Base-by-base conservation (phyloP, 2,329 filamentous ascomycete genomes). In the Coniochaeta ligniaria region DNA sequence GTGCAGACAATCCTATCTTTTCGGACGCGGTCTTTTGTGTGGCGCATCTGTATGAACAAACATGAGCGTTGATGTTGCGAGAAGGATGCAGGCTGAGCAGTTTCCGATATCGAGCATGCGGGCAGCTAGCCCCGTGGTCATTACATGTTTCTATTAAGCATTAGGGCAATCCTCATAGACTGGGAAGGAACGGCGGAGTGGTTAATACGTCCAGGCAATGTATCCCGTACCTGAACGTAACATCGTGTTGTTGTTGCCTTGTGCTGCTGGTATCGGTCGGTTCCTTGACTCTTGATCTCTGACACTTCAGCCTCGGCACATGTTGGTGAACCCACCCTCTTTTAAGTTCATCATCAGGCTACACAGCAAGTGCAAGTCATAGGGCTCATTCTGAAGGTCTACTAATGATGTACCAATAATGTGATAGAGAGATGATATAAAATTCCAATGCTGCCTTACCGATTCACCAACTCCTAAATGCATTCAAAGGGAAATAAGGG, bases 31-130 rank as follows among this genome's bases (percentile, higher is more conserved):
- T 16, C 2, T 52, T 61, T 55, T 56, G 60, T 58, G 35, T 38
- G 54, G 54, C 33, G 58, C 50, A 58, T 62, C 43, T 62, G 59
- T 63, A 63, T 58, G 59, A 61, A 26, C 47, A 57, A 60, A 52
- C 47, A 57, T 8, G 55, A 12, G 55, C 35, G 20, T 28, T 26
- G 22, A 28, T 41, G 55, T 12, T 17, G 55, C 35, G 55, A 57
- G n/a, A 4, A 22, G 22, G 22, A 28, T 9, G 20, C 26, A 56
- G 28, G 50, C 26, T 43, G 26, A 58, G 20, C 26, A 24, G 22
- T 58, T 45, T 31, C 35, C 36, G 12, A 17, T 31, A 20, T n/a
- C 17, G 35, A 17, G 20, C 41, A 12, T 58, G 26, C 9, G 2
- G n/a, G 20, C 57, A 50, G 41, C 52, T 20, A 31, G 31, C 22